Conservation (phyloP, 257 asterid species). For the Mentha longifolia region DNA sequence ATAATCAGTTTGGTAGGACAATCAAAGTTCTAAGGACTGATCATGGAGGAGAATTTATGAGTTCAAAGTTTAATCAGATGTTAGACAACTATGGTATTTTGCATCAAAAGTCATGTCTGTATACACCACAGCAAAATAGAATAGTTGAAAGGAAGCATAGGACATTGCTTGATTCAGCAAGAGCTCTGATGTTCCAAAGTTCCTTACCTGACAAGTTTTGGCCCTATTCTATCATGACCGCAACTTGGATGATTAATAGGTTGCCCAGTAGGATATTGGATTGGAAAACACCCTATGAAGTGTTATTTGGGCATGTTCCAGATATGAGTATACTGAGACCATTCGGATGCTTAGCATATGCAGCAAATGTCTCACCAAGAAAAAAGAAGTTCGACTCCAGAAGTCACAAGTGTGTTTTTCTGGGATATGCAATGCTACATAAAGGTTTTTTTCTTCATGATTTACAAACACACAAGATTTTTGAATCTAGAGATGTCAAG, state of each 20-base stretch:
- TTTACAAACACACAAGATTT: too few relatives aligned
- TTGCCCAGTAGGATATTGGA: not conserved
- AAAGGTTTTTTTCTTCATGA: not conserved
- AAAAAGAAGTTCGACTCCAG: too few relatives aligned
- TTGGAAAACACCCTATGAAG: not conserved
- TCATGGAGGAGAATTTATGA: not conserved
- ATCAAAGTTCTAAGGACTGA: not conserved
- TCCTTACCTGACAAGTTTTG: not conserved
- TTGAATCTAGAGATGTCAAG: not conserved
- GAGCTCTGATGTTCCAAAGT: too few relatives aligned
- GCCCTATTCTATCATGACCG: not conserved
- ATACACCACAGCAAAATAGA: not conserved
- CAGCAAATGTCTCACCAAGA: not conserved
- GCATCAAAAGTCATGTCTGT: not conserved
- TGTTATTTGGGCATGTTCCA: not conserved
- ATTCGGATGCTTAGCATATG: not conserved
- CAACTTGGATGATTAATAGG: not conserved
- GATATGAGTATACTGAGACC: too few relatives aligned
- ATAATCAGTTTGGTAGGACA: not conserved
- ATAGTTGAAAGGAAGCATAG: not conserved
- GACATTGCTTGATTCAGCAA: not conserved
- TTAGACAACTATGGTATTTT: not conserved
- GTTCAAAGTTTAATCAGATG: fast-evolving
- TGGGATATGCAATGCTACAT: not conserved
- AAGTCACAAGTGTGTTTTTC: too few relatives aligned